Evolutionary conservation across 345 rosid genomes (phyloP).

Genomic region (Excoecaria cochinchinensis): DNA sequence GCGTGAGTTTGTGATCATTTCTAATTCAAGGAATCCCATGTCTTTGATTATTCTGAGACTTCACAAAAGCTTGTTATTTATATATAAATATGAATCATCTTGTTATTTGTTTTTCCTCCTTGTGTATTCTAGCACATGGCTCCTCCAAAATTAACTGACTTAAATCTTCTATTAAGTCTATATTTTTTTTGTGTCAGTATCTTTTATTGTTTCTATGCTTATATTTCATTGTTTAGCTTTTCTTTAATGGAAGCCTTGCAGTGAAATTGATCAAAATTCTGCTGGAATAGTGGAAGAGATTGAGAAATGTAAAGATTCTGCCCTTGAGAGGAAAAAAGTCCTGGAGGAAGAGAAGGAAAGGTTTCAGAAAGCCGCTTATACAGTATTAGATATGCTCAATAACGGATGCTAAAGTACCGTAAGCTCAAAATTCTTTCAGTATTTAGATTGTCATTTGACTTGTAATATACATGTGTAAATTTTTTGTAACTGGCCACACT

Average conservation of each 20-base stretch:
- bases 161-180: background rate
- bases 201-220: background rate
- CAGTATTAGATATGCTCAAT: conserved; percentile 56
- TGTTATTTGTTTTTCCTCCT: background rate
- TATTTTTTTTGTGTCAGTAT: background rate
- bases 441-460: background rate
- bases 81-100: background rate
- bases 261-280: conserved; percentile 81
- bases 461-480: background rate
- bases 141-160: background rate
- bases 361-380: conserved; percentile 82
- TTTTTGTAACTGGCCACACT: background rate
- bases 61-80: no score
- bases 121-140: background rate
- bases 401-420: conserved; percentile 12
- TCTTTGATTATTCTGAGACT: background rate
- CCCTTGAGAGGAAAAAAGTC: conserved; percentile 62
- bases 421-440: conserved; percentile 1
- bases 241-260: conserved; percentile 28
- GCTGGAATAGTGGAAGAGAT: conserved; percentile 67
- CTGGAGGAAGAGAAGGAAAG: conserved; percentile 72
- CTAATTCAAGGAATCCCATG: background rate
- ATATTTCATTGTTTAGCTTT: background rate
- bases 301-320: conserved; percentile 64
- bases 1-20: conserved; percentile 43